Evolutionary conservation across 345 rosid genomes (phyloP).

Genomic region (Pistacia integerrima): DNA sequence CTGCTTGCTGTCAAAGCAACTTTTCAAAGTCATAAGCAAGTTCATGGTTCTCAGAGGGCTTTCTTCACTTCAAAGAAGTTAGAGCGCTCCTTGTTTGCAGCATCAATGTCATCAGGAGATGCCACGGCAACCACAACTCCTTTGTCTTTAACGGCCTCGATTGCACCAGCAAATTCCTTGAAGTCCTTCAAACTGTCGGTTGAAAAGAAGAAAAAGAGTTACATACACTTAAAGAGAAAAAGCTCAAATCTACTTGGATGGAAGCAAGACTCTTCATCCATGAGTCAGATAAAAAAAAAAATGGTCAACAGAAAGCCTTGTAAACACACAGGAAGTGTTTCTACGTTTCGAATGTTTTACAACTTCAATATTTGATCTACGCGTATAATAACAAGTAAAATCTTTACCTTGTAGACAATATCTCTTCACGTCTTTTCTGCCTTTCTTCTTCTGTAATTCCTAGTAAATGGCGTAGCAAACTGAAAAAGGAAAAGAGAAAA

Average conservation of each 20-base stretch:
- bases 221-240: background rate
- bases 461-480: conserved; percentile 69
- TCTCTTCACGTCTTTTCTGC: conserved; percentile 81
- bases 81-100: conserved; percentile 64
- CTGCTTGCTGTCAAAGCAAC: background rate
- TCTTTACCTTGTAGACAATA: conserved; percentile 79
- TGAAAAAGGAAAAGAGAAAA: conserved; percentile 23
- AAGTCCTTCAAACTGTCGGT: conserved; percentile 76
- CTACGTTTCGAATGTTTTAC: background rate
- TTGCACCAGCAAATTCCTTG: conserved; percentile 69
- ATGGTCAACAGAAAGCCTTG: background rate
- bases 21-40: background rate
- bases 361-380: background rate
- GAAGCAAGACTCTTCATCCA: background rate
- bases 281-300: background rate
- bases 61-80: conserved; percentile 68
- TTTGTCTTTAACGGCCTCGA: conserved; percentile 63
- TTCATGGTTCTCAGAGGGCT: conserved; percentile 47
- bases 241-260: background rate
- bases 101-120: conserved; percentile 70
- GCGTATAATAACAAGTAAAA: background rate
- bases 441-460: conserved; percentile 90
- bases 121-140: conserved; percentile 87
- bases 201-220: background rate
- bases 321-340: background rate